phyloP scores from a whole-genome alignment of 257 asterid genomes.

The Fraxinus cuspidata region DNA sequence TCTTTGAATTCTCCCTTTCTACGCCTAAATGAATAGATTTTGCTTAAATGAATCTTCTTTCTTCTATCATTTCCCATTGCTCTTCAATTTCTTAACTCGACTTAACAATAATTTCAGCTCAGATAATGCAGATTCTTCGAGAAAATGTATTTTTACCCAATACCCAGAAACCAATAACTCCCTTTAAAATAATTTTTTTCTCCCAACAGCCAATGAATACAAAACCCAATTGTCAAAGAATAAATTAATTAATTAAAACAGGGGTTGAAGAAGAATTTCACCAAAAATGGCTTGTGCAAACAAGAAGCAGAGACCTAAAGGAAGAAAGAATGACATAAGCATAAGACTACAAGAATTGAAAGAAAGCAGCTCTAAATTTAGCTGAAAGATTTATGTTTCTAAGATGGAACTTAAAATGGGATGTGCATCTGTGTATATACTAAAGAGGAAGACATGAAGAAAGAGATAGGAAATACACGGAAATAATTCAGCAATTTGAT shows the following conservation, averaged over 20 bases:
- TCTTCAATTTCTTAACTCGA: conserved; percentile 9
- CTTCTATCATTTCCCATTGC: conserved; percentile 37
- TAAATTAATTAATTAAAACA: not conserved
- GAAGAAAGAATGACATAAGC: conserved; percentile 18
- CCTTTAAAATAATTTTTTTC: conserved; percentile 5
- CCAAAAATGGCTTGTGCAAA: conserved; percentile 23
- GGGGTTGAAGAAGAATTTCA: conserved; percentile 22
- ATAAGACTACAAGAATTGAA: conserved; percentile 22
- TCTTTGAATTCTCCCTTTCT: conserved; percentile 37
- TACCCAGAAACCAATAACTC: conserved; percentile 28
- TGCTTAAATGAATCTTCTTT: conserved; percentile 49
- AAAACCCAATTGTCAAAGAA: not conserved
- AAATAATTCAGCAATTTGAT: conserved; percentile 24
- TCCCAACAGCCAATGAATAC: conserved; percentile 23
- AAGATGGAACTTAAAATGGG: not conserved
- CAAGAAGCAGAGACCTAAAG: conserved; percentile 20
- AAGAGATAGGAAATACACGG: conserved; percentile 8
- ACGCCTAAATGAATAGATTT: conserved; percentile 45
- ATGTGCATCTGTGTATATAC: not conserved
- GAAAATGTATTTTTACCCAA: conserved; percentile 25
- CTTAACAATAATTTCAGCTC: no score
- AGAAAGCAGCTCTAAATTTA: conserved; percentile 23
- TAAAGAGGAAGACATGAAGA: not conserved
- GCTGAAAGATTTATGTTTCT: conserved; percentile 24
- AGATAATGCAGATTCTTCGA: not conserved